These are phyloP conservation scores for Tausonia pullulans DNA, from an alignment of 1,284 basidiomycete species.

Conservation along the genomic window DNA sequence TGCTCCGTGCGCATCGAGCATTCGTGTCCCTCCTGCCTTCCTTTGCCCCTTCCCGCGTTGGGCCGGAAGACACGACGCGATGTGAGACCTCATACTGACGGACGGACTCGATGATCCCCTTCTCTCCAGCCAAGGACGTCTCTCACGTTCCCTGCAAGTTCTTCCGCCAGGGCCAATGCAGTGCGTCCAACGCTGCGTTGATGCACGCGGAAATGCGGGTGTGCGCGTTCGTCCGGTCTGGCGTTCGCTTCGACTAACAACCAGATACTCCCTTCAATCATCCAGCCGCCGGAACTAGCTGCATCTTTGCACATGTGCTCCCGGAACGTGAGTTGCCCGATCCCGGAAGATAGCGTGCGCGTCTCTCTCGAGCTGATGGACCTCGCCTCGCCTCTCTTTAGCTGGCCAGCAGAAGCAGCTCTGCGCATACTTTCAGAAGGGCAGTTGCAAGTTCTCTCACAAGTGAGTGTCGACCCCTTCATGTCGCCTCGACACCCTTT, in stretches of 20 bases:
- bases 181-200: conserved; percentile 35
- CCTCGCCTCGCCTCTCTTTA: conserved; percentile 32
- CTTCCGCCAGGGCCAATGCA: conserved; percentile 86
- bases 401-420: conserved; percentile 75
- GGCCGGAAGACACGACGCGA: too few relatives aligned
- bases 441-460: conserved; percentile 96
- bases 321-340: conserved; percentile 4
- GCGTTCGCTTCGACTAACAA: conserved; percentile 38
- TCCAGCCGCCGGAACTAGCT: conserved; percentile 19
- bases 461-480: conserved; percentile 49
- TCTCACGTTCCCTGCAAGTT: conserved; percentile 98
- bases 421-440: conserved; percentile 74
- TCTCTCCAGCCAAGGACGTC: conserved; percentile 60
- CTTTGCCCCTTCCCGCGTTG: not conserved
- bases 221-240: conserved; percentile 90
- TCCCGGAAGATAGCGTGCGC: too few relatives aligned
- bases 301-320: conserved; percentile 12
- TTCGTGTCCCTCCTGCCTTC: not conserved
- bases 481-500: not conserved
- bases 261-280: too few relatives aligned
- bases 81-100: too few relatives aligned
- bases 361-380: not conserved
- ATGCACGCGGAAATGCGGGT: conserved; percentile 35
- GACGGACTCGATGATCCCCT: not conserved
- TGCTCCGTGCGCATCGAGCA: not conserved